Evolutionary conservation across 345 rosid species (phyloP).

Genomic region (Barbarea vulgaris): DNA sequence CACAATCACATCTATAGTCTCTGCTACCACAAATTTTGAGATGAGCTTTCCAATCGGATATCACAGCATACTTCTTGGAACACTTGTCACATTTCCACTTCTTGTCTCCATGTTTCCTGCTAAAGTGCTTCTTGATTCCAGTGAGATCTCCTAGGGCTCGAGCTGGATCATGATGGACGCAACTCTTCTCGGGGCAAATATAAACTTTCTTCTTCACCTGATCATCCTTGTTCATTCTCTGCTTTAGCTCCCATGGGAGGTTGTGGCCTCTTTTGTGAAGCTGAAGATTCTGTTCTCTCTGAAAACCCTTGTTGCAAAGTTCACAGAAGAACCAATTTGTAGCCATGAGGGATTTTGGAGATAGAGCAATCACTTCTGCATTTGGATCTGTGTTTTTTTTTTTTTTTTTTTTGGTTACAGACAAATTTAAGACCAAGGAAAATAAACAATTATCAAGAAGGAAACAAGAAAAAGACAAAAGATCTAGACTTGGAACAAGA

Average conservation of each 20-base stretch:
- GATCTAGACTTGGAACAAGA: neutral
- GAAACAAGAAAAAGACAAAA: conserved; percentile 4
- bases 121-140: conserved; percentile 76
- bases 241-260: conserved; percentile 82
- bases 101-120: conserved; percentile 83
- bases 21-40: conserved; percentile 85
- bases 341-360: conserved; percentile 76
- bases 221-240: conserved; percentile 57
- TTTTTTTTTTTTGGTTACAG: conserved; percentile 1
- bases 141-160: conserved; percentile 80
- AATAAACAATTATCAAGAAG: neutral
- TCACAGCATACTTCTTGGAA: conserved; percentile 83
- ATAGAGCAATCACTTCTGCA: conserved; percentile 82
- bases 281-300: conserved; percentile 79
- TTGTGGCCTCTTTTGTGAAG: conserved; percentile 85
- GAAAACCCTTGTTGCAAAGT: conserved; percentile 81
- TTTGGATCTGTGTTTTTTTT: conserved; percentile 60
- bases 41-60: conserved; percentile 96
- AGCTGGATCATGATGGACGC: conserved; percentile 72
- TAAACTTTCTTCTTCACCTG: conserved; percentile 66
- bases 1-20: conserved; percentile 90
- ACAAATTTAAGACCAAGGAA: neutral
- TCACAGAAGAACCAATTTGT: conserved; percentile 76
- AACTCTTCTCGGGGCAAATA: conserved; percentile 67
- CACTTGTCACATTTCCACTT: conserved; percentile 88